Evolutionary conservation across 1,139 yeast genomes (phyloP).

Genomic region (Debaryomyces subglobosus): DNA sequence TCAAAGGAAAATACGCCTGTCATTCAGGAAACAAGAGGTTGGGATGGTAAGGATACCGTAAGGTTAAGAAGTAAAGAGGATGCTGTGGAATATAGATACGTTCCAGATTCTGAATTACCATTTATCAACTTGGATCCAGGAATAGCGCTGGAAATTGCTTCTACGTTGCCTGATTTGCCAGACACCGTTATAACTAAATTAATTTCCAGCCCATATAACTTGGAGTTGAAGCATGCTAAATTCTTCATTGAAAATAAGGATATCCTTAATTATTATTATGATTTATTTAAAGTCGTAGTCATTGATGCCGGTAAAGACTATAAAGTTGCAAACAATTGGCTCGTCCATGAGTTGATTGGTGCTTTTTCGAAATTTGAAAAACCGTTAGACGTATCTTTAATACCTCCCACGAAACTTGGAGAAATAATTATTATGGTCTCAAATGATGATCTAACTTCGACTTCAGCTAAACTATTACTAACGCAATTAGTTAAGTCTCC

Average conservation of each 20-base stretch:
- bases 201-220: slow-evolving; percentile 51
- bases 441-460: slow-evolving; percentile 31
- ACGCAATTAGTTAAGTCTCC: slow-evolving; percentile 55
- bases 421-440: slow-evolving; percentile 29
- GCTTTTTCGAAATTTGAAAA: slow-evolving; percentile 56
- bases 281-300: slow-evolving; percentile 36
- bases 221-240: slow-evolving; percentile 72
- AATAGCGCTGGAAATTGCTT: slow-evolving; percentile 38
- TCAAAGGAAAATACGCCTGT: slow-evolving; percentile 40
- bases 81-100: slow-evolving; percentile 84
- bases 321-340: slow-evolving; percentile 71
- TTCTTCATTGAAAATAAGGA: slow-evolving; percentile 53
- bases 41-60: slow-evolving; percentile 77
- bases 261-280: slow-evolving; percentile 54
- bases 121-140: slow-evolving; percentile 47
- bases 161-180: slow-evolving; percentile 62
- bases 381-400: slow-evolving; percentile 34
- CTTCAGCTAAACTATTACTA: slow-evolving; percentile 69
- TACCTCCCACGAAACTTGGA: slow-evolving; percentile 32
- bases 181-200: slow-evolving; percentile 58
- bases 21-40: slow-evolving; percentile 81
- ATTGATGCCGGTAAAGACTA: slow-evolving; percentile 22
- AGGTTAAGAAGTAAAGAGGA: slow-evolving; percentile 76
- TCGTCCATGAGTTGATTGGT: slow-evolving; percentile 81
- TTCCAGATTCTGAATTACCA: slow-evolving; percentile 93